Evolutionary conservation across 441 rosid genomes (phyloP).

Genomic region (Gossypium gossypioides): DNA sequence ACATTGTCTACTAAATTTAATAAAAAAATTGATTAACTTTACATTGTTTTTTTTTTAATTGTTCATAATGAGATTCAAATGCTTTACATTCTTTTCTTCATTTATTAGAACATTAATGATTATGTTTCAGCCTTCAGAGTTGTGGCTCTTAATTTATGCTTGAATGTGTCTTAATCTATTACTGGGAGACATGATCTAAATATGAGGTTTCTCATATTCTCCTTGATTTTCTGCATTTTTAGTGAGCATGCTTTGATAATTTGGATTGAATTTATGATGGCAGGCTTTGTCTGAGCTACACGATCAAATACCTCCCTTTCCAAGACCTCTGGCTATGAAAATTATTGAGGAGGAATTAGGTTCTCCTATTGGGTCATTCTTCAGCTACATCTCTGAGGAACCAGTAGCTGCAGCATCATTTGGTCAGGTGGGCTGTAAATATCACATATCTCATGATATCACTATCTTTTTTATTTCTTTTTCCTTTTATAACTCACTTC

Average conservation of each 20-base stretch:
- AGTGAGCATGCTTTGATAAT: not conserved
- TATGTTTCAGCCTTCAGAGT: not conserved
- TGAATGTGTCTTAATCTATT: not conserved
- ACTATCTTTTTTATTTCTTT: not conserved
- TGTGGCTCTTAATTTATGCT: not conserved
- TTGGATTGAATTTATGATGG: constrained; percentile 21
- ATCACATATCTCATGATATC: constrained; percentile 6
- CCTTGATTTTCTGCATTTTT: not conserved
- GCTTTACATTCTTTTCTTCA: not conserved
- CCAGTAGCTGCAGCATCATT: constrained; percentile 93
- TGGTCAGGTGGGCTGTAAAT: constrained; percentile 58
- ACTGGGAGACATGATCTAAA: not conserved
- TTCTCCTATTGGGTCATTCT: constrained; percentile 57
- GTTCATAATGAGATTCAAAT: not conserved
- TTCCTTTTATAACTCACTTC: not conserved
- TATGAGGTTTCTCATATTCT: not conserved
- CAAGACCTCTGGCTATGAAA: constrained; percentile 59
- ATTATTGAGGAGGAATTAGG: constrained; percentile 84
- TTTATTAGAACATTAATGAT: not conserved
- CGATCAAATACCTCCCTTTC: constrained; percentile 88
- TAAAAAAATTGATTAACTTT: not conserved
- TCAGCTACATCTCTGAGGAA: constrained; percentile 70
- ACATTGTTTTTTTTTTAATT: not conserved
- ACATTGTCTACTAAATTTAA: not conserved
- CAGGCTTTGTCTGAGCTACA: constrained; percentile 92